Base-by-base conservation (phyloP, 1,139 yeast species). In the Hansenula sp. region DNA sequence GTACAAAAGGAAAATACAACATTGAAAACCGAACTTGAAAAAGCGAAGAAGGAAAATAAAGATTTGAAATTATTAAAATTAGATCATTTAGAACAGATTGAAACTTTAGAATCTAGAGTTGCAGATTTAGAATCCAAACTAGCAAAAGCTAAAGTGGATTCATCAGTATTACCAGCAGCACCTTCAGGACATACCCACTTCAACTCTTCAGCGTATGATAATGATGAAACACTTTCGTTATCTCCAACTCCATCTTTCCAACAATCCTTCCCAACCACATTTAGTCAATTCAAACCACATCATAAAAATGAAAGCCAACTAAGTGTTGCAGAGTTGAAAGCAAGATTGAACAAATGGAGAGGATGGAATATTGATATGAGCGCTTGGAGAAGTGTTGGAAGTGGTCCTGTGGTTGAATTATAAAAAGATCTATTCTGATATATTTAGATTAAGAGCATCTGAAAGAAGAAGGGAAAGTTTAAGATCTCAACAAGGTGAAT, bases 301-400 rank as follows among this genome's bases (percentile, higher is more conserved):
- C 41, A 45, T 31, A 47, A 37, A 38, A 44, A 48, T 27, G 52
- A 51, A 24, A 50, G 52, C 28, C 21, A 47, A 5, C 17, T 45
- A 37, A 44, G 48, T 40, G 37, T 49, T 32, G 43, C 40, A 17
- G 54, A 65, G 9, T 60, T 66, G 39, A 62, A 66, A 38, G 57
- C 60, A 1, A 53, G 57, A 41, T 59, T 77, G 59, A 67, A 63
- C 63, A 76, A 79, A 50, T 90, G 96, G 96, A 80, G 81, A 54
- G 82, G 81, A 35, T 90, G 94, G 93, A 89, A 84, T 58, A 77
- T 88, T 4, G 96, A 90, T 58, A 86, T 90, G 95, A 74, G 88
- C 19, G 59, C 64, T 24, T 90, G 97, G 97, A 74, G 84, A 59
- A 71, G 77, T 41, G 68, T 77, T 29, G 87, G 87, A 0, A 67